Evolutionary conservation across 495 filamentous ascomycete genomes (phyloP).

Genomic region (Elasticomyces elasticus): DNA sequence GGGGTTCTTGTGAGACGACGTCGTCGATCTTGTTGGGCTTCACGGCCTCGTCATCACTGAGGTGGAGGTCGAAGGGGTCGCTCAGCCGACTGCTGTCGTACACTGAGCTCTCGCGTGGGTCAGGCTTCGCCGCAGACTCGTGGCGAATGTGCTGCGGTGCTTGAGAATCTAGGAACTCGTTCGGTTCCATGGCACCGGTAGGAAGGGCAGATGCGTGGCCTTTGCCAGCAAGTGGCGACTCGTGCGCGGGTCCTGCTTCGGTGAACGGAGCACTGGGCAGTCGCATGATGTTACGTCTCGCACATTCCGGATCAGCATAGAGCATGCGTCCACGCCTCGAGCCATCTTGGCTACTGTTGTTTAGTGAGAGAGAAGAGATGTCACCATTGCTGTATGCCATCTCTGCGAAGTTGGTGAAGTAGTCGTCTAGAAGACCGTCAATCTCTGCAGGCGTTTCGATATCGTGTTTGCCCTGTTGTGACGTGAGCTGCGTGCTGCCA

Average conservation of each 20-base stretch:
- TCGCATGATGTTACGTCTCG: slow-evolving; percentile 15
- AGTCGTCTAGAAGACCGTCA: slow-evolving; percentile 20
- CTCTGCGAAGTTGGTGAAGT: slow-evolving; percentile 1
- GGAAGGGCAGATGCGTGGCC: background rate
- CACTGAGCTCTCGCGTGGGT: background rate
- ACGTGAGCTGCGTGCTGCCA: background rate
- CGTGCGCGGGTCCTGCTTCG: background rate
- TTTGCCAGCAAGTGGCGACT: slow-evolving; percentile 3
- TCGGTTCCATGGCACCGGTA: background rate
- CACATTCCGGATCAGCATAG: slow-evolving; percentile 9
- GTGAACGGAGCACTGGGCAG: background rate
- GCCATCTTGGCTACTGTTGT: background rate
- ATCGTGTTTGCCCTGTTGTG: slow-evolving; percentile 2
- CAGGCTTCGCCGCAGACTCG: background rate
- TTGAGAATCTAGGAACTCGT: background rate
- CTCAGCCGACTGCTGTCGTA: slow-evolving; percentile 2
- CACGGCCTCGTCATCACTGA: slow-evolving; percentile 5
- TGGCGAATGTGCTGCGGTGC: background rate
- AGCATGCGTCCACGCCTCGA: slow-evolving; percentile 5
- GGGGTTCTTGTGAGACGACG: background rate
- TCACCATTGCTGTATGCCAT: slow-evolving; percentile 12
- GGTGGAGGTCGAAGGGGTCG: slow-evolving; percentile 15
- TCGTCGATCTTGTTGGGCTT: slow-evolving; percentile 1
- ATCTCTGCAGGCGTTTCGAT: slow-evolving; percentile 22
- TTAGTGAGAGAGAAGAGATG: background rate